Conservation (phyloP, 129 eudicot genomes). For the Artemisia tridentata region DNA sequence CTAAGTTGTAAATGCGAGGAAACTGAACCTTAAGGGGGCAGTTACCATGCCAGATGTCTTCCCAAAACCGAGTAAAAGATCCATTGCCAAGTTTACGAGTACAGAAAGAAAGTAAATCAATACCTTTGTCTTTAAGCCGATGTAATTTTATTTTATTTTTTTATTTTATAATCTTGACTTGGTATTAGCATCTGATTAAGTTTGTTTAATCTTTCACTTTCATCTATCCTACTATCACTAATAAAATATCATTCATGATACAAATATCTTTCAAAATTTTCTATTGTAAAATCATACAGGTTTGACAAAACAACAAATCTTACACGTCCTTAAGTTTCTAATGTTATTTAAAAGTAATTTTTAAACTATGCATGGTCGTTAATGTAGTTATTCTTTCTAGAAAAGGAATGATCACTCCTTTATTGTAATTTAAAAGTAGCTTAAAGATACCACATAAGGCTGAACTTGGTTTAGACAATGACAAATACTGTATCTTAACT, state of each 20-base stretch:
- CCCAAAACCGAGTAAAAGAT: no score
- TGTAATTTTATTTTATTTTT: no score
- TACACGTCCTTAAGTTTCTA: constrained; percentile 6
- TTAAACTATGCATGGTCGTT: not conserved
- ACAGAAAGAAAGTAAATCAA: no score
- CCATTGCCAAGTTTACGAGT: no score
- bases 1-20: no score
- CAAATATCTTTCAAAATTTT: not conserved
- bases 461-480: constrained; percentile 16
- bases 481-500: not conserved
- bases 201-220: not conserved
- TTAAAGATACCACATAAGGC: constrained; percentile 13
- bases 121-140: no score
- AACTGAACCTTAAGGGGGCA: no score
- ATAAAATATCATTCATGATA: not conserved
- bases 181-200: not conserved
- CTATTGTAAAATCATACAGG: not conserved
- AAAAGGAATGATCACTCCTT: not conserved
- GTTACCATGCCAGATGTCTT: no score
- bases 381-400: constrained; percentile 7
- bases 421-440: constrained; percentile 8
- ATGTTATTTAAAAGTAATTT: not conserved
- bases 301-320: constrained; percentile 1
- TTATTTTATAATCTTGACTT: not conserved
- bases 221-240: not conserved